A percentile compares a stretch with the other conserved stretches of the same genome.
These are phyloP conservation scores for Aspergillus bertholletiae DNA, from an alignment of 495 filamentous ascomycete species.

Conservation along the genomic window DNA sequence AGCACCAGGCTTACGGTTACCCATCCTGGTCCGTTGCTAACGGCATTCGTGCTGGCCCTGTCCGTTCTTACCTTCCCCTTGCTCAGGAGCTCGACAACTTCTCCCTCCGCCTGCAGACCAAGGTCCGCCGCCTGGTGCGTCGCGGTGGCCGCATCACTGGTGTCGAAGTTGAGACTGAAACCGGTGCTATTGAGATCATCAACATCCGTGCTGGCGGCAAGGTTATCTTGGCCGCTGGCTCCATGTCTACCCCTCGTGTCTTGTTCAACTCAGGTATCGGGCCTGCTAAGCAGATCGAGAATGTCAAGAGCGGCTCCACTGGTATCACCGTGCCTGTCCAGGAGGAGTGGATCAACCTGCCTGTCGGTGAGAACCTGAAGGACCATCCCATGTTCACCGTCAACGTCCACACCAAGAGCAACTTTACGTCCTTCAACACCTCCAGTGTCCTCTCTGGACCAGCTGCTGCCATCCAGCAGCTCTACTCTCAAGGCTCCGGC, in stretches of 20 bases:
- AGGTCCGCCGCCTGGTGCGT: conserved; percentile 60
- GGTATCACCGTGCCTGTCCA: conserved; percentile 47
- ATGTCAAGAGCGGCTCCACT: conserved; percentile 41
- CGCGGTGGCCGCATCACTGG: conserved; percentile 57
- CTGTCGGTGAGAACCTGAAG: conserved; percentile 67
- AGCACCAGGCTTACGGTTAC: conserved; percentile 61
- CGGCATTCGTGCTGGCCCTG: conserved; percentile 64
- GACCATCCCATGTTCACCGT: conserved; percentile 69
- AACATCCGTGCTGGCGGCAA: conserved; percentile 55
- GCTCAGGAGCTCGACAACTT: conserved; percentile 62
- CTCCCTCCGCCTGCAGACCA: conserved; percentile 59
- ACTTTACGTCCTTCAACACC: conserved; percentile 60
- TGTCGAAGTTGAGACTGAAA: conserved; percentile 58
- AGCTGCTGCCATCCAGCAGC: conserved; percentile 28
- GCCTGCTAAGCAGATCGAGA: conserved; percentile 51
- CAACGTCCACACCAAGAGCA: conserved; percentile 53
- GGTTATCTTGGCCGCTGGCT: conserved; percentile 63
- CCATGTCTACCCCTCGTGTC: conserved; percentile 67
- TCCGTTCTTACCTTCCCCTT: conserved; percentile 65
- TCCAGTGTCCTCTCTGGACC: conserved; percentile 53
- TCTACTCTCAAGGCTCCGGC: conserved; percentile 51
- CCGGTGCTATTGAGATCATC: conserved; percentile 57
- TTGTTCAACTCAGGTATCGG: conserved; percentile 62
- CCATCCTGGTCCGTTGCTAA: conserved; percentile 61
- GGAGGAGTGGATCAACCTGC: conserved; percentile 61